Base-by-base conservation (phyloP, 2,329 filamentous ascomycete genomes). In the Trichoderma guizhouense region DNA sequence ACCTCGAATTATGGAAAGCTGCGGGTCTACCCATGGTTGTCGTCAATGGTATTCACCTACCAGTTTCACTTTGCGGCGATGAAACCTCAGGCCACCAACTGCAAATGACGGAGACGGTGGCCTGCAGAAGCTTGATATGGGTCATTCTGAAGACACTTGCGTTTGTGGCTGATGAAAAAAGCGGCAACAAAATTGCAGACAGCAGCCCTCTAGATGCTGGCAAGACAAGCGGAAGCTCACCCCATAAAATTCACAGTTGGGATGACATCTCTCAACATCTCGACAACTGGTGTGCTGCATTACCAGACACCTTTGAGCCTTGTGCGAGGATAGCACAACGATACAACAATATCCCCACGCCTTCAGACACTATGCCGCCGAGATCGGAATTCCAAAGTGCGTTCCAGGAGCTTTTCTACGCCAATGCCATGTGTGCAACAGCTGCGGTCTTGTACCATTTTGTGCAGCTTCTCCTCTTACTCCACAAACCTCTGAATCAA, bases 361-460 rank as follows among this genome's bases (percentile, higher is more conserved):
- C 66, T 51, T 69, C 66, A 3, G 66, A 69, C n/a, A 69, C 61
- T 11, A 62, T 69, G 66, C 36, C 55, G 14, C 30, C 39, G 1
- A 53, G 39, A 9, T 69, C 66, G 15, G 66, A 69, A 28, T 61
- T 67, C 65, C 57, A 66, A 53, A 34, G 68, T 68, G 36, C 64
- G 24, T 55, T 74, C 71, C 63, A 72, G 55, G 58, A 74, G 3
- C 24, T 75, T 6, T 73, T 72, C 28, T 75, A 74, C 57, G 71
- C 65, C 47, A 75, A 65, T 51, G 60, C 73, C 57, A 74, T 75
- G 73, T 74, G 73, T 5, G 72, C 74, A 24, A 74, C 74, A 4
- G 73, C 74, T 14, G 69, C 70, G 18, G 53, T 75, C 7, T 61
- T 75, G 14, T 75, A 75, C 30, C 74, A 75, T 61, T 74, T 75